These are phyloP conservation scores for Russula lepida DNA, from an alignment of 768 basidiomycete species.

Conservation along the genomic window DNA sequence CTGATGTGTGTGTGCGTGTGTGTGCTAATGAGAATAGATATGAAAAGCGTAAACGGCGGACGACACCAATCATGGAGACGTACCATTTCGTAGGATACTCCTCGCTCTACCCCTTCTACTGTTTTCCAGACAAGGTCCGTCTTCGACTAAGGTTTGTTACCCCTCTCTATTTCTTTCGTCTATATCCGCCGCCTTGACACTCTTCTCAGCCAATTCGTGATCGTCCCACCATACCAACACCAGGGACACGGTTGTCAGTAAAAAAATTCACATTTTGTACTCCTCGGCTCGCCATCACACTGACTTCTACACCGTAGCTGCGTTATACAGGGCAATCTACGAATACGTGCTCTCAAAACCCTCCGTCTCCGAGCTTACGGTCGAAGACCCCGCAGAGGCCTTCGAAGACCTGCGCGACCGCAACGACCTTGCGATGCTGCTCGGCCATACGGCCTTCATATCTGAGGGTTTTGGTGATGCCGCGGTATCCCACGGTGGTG, in stretches of 20 bases:
- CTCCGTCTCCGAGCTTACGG: conserved; percentile 81
- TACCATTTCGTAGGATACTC: conserved; percentile 96
- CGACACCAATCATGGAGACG: conserved; percentile 39
- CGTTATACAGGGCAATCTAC: conserved; percentile 83
- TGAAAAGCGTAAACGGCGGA: conserved; percentile 67
- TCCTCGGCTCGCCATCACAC: too few relatives aligned
- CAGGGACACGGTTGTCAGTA: conserved; percentile 83
- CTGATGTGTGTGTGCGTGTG: too few relatives aligned
- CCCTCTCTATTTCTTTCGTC: not conserved
- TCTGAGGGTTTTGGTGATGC: conserved; percentile 54
- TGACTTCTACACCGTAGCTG: conserved; percentile 42
- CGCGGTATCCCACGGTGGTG: conserved; percentile 25
- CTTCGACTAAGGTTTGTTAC: conserved; percentile 68
- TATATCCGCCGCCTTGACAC: not conserved
- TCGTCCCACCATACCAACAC: conserved; percentile 83
- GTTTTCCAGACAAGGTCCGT: conserved; percentile 85
- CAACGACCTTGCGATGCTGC: conserved; percentile 77
- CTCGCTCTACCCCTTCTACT: conserved; percentile 91
- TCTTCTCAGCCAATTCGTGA: conserved; percentile 76
- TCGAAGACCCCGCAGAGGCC: conserved; percentile 96
- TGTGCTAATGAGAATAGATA: conserved; percentile 42
- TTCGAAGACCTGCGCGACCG: conserved; percentile 96
- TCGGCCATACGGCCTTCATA: conserved; percentile 56
- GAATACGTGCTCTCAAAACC: conserved; percentile 57
- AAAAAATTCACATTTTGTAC: too few relatives aligned